phyloP scores from a whole-genome alignment of 2,329 filamentous ascomycete species.

The Phialophora tarda region DNA sequence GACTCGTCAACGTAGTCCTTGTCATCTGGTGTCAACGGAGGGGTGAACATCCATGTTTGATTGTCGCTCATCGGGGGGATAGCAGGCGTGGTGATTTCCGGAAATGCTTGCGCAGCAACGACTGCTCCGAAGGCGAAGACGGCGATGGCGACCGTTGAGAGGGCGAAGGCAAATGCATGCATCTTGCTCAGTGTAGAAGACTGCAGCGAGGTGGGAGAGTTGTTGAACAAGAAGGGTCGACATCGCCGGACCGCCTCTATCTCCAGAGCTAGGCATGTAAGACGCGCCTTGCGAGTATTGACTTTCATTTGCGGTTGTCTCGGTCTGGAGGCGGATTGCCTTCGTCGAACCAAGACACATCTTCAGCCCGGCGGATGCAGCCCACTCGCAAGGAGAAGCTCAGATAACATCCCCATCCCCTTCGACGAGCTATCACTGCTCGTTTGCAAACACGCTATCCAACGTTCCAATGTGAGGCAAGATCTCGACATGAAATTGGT shows the following conservation, averaged over 20 bases:
- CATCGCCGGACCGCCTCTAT: background rate
- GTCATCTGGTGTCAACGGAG: constrained; percentile 10
- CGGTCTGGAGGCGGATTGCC: background rate
- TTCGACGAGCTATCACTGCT: constrained; percentile 10
- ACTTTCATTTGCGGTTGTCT: background rate
- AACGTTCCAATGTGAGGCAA: constrained; percentile 57
- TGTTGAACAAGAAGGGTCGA: background rate
- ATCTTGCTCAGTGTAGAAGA: background rate
- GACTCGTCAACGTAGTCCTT: constrained; percentile 12
- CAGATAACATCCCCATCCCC: background rate
- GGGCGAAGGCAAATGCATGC: background rate
- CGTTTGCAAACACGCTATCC: constrained; percentile 47
- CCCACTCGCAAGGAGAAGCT: background rate
- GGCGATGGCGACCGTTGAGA: background rate
- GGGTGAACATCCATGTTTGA: background rate
- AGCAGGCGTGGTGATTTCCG: constrained; percentile 8
- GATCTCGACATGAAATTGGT: constrained; percentile 57
- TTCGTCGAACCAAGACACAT: background rate
- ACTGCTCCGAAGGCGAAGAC: background rate
- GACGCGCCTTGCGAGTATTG: background rate
- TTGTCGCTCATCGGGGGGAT: background rate
- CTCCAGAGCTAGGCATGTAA: background rate
- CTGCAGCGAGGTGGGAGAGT: background rate
- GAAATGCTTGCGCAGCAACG: background rate
- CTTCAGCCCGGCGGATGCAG: background rate